Conservation (phyloP, 2,329 filamentous ascomycete species). For the Podosphaera xanthii region DNA sequence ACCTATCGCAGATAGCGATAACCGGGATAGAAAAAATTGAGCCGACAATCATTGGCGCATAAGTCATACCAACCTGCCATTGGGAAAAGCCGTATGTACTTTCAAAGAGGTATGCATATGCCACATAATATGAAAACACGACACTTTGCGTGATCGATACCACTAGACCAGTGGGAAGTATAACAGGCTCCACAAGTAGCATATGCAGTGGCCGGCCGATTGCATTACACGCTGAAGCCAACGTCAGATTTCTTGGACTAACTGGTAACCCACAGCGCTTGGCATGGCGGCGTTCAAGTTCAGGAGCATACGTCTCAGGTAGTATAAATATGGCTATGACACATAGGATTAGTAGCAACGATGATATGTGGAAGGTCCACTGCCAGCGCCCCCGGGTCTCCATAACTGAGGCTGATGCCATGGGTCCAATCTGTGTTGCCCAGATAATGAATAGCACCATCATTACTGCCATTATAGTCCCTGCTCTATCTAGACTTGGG, state of each 20-base stretch:
- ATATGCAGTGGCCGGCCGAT: conserved; percentile 5
- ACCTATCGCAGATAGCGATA: conserved; percentile 4
- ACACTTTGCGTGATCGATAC: conserved; percentile 4
- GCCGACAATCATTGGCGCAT: conserved; percentile 4
- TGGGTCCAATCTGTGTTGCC: conserved; percentile 4
- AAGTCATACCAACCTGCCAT: conserved; percentile 5
- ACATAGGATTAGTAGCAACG: conserved; percentile 2
- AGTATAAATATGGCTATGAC: conserved; percentile 1
- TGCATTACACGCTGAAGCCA: not conserved
- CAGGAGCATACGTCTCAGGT: conserved; percentile 4
- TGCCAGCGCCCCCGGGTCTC: conserved; percentile 1
- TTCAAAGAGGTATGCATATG: conserved; percentile 4
- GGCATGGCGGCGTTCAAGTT: conserved; percentile 1
- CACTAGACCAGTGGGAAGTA: conserved; percentile 4
- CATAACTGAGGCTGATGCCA: conserved; percentile 1
- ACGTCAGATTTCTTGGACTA: not conserved
- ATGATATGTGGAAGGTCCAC: conserved; percentile 3
- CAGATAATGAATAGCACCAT: conserved; percentile 2
- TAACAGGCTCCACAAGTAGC: conserved; percentile 4
- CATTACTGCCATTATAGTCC: conserved; percentile 3
- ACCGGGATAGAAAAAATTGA: conserved; percentile 2
- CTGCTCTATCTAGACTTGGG: conserved; percentile 3
- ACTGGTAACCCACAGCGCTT: not conserved
- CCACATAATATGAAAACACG: conserved; percentile 5
- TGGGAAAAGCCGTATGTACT: conserved; percentile 4